Percentiles rank a stretch among this genome's conserved stretches.
Conservation (phyloP, 2,329 filamentous ascomycete species). For the Ophiocordyceps camponoti-saundersi region DNA sequence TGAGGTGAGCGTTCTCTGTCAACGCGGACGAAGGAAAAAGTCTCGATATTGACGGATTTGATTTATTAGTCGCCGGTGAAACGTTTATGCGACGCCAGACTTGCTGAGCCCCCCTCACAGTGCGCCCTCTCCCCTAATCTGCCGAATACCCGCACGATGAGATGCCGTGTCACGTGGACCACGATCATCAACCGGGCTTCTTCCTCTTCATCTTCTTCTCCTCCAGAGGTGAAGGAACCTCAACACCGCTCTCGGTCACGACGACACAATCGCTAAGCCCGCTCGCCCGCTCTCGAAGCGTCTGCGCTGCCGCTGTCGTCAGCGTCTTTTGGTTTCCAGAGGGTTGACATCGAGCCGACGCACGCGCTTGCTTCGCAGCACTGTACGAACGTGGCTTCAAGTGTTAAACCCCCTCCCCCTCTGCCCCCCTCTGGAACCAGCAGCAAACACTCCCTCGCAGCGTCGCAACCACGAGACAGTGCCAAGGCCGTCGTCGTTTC, state of each 20-base stretch:
- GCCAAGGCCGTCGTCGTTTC: not conserved
- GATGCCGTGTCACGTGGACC: slow-evolving; percentile 16
- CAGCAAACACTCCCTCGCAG: not conserved
- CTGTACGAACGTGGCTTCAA: slow-evolving; percentile 2
- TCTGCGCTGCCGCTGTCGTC: too few species aligned
- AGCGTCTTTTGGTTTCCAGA: not conserved
- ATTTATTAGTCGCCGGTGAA: slow-evolving; percentile 2
- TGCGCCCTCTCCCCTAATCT: slow-evolving; percentile 1
- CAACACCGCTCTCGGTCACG: not conserved
- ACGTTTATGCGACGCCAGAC: slow-evolving; percentile 8
- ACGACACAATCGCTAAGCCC: not conserved
- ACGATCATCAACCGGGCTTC: slow-evolving; percentile 11
- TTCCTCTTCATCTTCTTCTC: not conserved
- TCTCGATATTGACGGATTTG: not conserved
- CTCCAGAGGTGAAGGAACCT: not conserved
- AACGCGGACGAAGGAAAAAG: not conserved
- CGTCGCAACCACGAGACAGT: not conserved
- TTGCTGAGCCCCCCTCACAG: slow-evolving; percentile 8
- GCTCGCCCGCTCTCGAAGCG: too few species aligned
- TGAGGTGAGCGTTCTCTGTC: not conserved
- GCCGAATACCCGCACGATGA: slow-evolving; percentile 9
- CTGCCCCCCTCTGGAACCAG: not conserved
- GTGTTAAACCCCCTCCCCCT: too few species aligned
- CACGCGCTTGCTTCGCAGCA: not conserved
- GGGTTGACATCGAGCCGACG: not conserved